These are phyloP conservation scores for Saccharomyces hybrid DNA, from an alignment of 1,139 yeast genomes.

Conservation along the genomic window DNA sequence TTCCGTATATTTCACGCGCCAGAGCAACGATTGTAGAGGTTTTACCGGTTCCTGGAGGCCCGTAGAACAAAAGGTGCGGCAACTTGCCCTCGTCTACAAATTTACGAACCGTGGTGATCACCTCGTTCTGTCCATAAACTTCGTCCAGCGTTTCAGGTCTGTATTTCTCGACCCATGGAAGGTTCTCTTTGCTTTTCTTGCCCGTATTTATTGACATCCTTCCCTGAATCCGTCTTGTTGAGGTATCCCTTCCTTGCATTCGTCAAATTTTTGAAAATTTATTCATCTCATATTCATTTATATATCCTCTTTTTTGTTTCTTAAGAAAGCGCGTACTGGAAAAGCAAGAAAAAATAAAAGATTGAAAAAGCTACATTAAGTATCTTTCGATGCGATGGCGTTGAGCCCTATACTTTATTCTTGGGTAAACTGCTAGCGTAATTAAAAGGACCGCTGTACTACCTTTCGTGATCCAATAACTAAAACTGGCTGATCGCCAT, in stretches of 20 bases:
- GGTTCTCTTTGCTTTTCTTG: constrained; percentile 31
- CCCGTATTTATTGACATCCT: background rate
- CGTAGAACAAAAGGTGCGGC: constrained; percentile 87
- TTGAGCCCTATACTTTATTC: too few relatives aligned
- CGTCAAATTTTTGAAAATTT: background rate
- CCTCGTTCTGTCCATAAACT: constrained; percentile 84
- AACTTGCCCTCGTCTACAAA: constrained; percentile 76
- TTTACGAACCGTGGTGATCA: constrained; percentile 71
- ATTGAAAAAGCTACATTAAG: too few relatives aligned
- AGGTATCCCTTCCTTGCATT: background rate
- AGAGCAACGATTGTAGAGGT: constrained; percentile 89
- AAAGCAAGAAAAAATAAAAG: background rate
- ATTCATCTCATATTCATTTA: background rate
- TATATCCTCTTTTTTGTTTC: background rate
- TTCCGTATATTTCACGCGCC: constrained; percentile 86
- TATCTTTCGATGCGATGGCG: background rate
- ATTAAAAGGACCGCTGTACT: background rate
- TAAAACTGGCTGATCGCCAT: background rate
- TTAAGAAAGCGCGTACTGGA: background rate
- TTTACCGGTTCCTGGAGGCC: constrained; percentile 98
- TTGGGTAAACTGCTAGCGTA: background rate
- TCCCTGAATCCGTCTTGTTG: background rate
- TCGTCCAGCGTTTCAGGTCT: constrained; percentile 80
- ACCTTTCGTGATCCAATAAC: background rate
- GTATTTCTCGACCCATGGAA: constrained; percentile 87